Evolutionary conservation across 257 asterid genomes (phyloP).

Genomic region (Eucommia ulmoides): DNA sequence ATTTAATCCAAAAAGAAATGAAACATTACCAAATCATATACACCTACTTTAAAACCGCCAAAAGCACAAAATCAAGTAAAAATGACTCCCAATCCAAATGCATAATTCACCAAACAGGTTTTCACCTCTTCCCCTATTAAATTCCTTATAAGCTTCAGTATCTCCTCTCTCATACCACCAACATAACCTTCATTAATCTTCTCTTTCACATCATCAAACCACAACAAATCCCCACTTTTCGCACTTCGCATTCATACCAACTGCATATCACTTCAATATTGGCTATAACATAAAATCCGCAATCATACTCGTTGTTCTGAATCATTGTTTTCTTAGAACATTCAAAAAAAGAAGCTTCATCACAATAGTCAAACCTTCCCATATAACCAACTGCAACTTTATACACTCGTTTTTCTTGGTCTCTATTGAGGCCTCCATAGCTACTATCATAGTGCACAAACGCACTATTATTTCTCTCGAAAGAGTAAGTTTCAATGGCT

Average conservation of each 20-base stretch:
- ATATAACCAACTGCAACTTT: slow-evolving; percentile 19
- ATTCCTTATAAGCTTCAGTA: slow-evolving; percentile 34
- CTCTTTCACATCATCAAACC: slow-evolving; percentile 38
- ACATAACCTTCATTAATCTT: slow-evolving; percentile 36
- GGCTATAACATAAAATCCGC: slow-evolving; percentile 69
- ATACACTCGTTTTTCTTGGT: slow-evolving; percentile 32
- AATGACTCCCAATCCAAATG: too few relatives aligned
- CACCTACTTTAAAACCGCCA: too few relatives aligned
- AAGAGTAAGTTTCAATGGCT: slow-evolving; percentile 74
- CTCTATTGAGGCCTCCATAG: slow-evolving; percentile 14
- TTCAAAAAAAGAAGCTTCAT: slow-evolving; percentile 24
- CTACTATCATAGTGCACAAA: slow-evolving; percentile 79
- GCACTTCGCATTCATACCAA: slow-evolving; percentile 41
- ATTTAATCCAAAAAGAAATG: too few relatives aligned
- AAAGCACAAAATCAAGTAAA: too few relatives aligned
- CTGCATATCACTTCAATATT: slow-evolving; percentile 44
- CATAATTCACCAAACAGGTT: too few relatives aligned
- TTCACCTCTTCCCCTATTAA: too few relatives aligned
- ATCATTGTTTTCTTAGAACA: slow-evolving; percentile 29
- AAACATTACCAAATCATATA: too few relatives aligned
- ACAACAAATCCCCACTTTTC: slow-evolving; percentile 20
- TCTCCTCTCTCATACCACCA: slow-evolving; percentile 42
- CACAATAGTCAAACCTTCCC: neutral
- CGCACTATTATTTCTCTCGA: slow-evolving; percentile 29
- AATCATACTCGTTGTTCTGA: slow-evolving; percentile 61